Base-by-base conservation (phyloP, 768 basidiomycete species). In the Pisolithus sp. region DNA sequence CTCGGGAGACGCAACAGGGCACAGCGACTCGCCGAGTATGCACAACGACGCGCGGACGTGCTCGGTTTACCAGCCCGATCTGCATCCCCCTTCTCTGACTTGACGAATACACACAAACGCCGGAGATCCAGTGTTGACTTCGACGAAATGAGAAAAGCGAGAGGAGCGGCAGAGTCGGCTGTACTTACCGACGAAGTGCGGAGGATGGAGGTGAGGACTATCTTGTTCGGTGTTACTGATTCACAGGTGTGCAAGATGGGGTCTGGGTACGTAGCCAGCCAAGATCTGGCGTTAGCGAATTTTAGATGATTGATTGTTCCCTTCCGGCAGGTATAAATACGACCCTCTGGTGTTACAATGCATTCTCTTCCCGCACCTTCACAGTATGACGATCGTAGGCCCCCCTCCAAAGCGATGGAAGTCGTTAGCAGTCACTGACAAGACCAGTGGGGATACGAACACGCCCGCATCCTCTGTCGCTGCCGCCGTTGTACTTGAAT, bases 21-120 rank as follows among this genome's bases (percentile, higher is more conserved):
- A 5, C 86, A 89, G 62, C 76, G 87, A 2, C 68, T 89, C 17
- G 65, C 72, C 6, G 87, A 89, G 63, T 89, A 87, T 53, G 73
- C 76, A 0, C 77, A 81, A 50, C 78, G 85, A 15, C 74, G 86
- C 2, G 68, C 69, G 15, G 74, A 79, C 20, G 65, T 85, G 4
- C 57, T 72, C 12, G 63, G 64, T 20, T 57, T 70, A 41, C 45
- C 62, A 2, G 52, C 58, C 43, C 47, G 51, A 15, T 41, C 61
- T 12, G 52, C 71, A 1, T 56, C 63, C 6, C 69, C 72, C 17
- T 52, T 67, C 31, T 49, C 56, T 23, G 66, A 67, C 51, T 57
- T 54, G 71, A 79, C 61, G 52, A 70, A 52, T 61, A 61, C 12
- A 64, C 73, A 46, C 63, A 72, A 67, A 51, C 58, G 56, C 41